Evolutionary conservation across 768 basidiomycete genomes (phyloP).

Genomic region (Mycena floridula): DNA sequence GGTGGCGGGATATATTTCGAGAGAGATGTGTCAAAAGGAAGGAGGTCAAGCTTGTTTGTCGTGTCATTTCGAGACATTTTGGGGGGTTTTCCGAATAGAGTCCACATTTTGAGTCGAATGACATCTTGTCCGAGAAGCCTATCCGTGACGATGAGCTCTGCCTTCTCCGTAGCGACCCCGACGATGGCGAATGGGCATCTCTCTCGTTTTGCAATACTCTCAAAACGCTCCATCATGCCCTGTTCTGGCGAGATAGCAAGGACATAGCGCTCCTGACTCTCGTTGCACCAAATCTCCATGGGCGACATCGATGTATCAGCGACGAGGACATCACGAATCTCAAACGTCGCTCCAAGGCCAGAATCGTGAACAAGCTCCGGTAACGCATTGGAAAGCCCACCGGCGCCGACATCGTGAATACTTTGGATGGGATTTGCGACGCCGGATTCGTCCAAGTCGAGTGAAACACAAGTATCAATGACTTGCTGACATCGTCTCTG

Average conservation of each 20-base stretch:
- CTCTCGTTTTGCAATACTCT: slow-evolving; percentile 76
- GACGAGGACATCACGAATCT: slow-evolving; percentile 89
- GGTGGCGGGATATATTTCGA: slow-evolving; percentile 53
- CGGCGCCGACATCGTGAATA: slow-evolving; percentile 98
- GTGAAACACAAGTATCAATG: slow-evolving; percentile 87
- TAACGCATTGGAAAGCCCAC: slow-evolving; percentile 92
- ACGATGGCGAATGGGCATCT: slow-evolving; percentile 92
- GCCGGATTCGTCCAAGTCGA: too few relatives aligned
- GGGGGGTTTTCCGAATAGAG: slow-evolving; percentile 94
- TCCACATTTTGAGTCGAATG: slow-evolving; percentile 88
- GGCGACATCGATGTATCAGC: slow-evolving; percentile 94
- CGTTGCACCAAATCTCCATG: slow-evolving; percentile 99
- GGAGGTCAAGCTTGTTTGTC: slow-evolving; percentile 32
- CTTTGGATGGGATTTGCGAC: slow-evolving; percentile 78
- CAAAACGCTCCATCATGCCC: slow-evolving; percentile 52
- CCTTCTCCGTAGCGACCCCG: slow-evolving; percentile 75
- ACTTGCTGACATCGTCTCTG: slow-evolving; percentile 96
- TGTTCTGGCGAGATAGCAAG: slow-evolving; percentile 69
- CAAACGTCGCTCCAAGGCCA: slow-evolving; percentile 83
- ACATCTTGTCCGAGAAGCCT: slow-evolving; percentile 72
- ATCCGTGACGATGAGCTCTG: slow-evolving; percentile 87
- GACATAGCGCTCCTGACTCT: slow-evolving; percentile 96
- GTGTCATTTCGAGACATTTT: slow-evolving; percentile 77
- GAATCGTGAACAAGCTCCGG: slow-evolving; percentile 98
- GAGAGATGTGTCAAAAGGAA: slow-evolving; percentile 69